Conservation (phyloP, 352 stramenopile species). For the Saprolegnia diclina region DNA sequence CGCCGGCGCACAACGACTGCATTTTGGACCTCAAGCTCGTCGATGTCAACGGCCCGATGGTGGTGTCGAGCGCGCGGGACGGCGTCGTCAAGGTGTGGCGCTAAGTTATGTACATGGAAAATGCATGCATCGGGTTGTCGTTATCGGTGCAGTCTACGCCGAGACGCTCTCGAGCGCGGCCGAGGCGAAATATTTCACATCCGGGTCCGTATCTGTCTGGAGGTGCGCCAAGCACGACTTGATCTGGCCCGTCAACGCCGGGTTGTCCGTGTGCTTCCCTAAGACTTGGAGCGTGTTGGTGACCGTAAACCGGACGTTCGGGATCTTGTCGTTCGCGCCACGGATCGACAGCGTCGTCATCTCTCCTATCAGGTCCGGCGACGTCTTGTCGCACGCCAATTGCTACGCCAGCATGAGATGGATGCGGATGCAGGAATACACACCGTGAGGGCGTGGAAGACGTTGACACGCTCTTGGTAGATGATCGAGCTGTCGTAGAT, state of each 20-base stretch:
- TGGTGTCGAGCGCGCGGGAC: constrained; percentile 92
- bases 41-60: constrained; percentile 84
- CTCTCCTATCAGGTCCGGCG: constrained; percentile 49
- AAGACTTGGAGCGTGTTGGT: constrained; percentile 80
- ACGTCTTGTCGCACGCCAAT: constrained; percentile 67
- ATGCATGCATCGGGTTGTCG: constrained; percentile 3
- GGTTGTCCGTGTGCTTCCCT: constrained; percentile 69
- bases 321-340: constrained; percentile 76
- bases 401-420: constrained; percentile 29
- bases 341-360: constrained; percentile 69
- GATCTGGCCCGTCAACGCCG: constrained; percentile 63
- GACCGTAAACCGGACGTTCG: constrained; percentile 84
- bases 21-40: constrained; percentile 94
- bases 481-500: constrained; percentile 84
- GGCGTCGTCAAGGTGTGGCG: constrained; percentile 96
- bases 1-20: constrained; percentile 89
- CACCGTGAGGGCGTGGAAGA: constrained; percentile 59
- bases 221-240: constrained; percentile 69
- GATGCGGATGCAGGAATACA: too few relatives aligned
- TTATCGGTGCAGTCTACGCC: constrained; percentile 18
- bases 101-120: constrained; percentile 34
- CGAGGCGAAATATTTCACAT: constrained; percentile 86
- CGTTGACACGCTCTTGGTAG: constrained; percentile 83
- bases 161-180: constrained; percentile 70
- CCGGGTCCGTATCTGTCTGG: constrained; percentile 68